Evolutionary conservation across 2,329 filamentous ascomycete genomes (phyloP).

Genomic region (Cladobotryum mycophilum): DNA sequence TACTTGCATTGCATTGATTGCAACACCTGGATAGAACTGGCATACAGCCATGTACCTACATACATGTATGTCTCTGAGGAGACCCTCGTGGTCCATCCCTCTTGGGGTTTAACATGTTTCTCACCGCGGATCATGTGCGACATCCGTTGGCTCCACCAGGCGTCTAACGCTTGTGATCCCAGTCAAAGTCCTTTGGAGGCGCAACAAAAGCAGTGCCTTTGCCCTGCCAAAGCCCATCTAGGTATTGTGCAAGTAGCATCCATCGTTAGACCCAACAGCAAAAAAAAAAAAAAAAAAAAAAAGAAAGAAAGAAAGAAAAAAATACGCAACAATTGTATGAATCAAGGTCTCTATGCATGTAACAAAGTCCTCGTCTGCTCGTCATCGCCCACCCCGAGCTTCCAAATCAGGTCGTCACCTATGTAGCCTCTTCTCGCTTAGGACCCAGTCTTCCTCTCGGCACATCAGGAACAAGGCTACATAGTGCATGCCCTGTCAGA

Average conservation of each 20-base stretch:
- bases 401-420: not conserved
- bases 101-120: slow-evolving; percentile 20
- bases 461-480: too few relatives aligned
- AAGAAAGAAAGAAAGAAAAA: slow-evolving; percentile 10
- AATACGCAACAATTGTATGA: slow-evolving; percentile 8
- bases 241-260: not conserved
- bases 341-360: not conserved
- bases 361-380: slow-evolving; percentile 1
- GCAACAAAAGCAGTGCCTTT: slow-evolving; percentile 6
- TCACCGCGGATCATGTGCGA: slow-evolving; percentile 25
- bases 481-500: too few relatives aligned
- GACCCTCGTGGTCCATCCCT: slow-evolving; percentile 14
- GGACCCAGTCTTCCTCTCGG: too few relatives aligned
- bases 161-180: slow-evolving; percentile 24
- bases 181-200: slow-evolving; percentile 10
- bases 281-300: slow-evolving; percentile 11
- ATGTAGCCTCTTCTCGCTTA: too few relatives aligned
- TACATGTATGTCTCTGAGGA: not conserved
- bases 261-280: slow-evolving; percentile 14
- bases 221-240: not conserved
- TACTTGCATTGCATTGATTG: not conserved
- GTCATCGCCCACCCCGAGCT: not conserved
- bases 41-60: not conserved
- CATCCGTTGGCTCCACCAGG: slow-evolving; percentile 25
- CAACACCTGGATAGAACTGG: too few relatives aligned